Base-by-base conservation (phyloP, 345 rosid genomes). In the Clarkia xantiana region DNA sequence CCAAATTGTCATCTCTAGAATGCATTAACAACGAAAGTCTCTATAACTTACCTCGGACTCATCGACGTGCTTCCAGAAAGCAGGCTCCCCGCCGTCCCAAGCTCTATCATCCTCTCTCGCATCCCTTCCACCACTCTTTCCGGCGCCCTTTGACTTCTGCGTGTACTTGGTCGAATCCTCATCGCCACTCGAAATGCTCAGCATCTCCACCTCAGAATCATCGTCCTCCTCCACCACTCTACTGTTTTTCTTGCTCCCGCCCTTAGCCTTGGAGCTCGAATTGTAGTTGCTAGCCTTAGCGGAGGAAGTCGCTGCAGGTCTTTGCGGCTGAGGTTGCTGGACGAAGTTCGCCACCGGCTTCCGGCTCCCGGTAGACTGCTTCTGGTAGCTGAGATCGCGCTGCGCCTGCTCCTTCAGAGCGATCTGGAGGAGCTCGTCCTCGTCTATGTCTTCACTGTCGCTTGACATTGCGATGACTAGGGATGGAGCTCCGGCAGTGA, bases 181-280 rank as follows among this genome's bases (percentile, higher is more conserved):
- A 36, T 91, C 98, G 41, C 98, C 96, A 53, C 98, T 91, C 16
- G 96, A 91, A 58, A 91, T 91, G 65, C 98, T 91, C 10, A 91
- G 82, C 93, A 91, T 71, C 76, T 91, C 98, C 47, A 91, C 89
- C 72, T 86, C 98, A 60, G 98, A 91, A 56, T 84, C 96, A 2
- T 90, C 96, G 18, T 86, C 94, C 1, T 86, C 93, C 12, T 73
- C 89, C 75, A 69, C 59, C 8, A 71, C 67, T 73, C 66, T 43
- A 16, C 67, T 25, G 62, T 58, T n/a, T n/a, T n/a, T 55, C 71
- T 47, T 39, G 38, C 18, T 39, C 9, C 58, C 45, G 18, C 45
- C 45, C 51, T 45, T 49, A 63, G 40, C 39, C 41, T 45, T 42
- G 59, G 60, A 49, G 56, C 53, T 58, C 40, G 56, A 43, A 14